These are phyloP conservation scores for Acorus gramineus DNA, from an alignment of 106 monocot species.

Conservation along the genomic window DNA sequence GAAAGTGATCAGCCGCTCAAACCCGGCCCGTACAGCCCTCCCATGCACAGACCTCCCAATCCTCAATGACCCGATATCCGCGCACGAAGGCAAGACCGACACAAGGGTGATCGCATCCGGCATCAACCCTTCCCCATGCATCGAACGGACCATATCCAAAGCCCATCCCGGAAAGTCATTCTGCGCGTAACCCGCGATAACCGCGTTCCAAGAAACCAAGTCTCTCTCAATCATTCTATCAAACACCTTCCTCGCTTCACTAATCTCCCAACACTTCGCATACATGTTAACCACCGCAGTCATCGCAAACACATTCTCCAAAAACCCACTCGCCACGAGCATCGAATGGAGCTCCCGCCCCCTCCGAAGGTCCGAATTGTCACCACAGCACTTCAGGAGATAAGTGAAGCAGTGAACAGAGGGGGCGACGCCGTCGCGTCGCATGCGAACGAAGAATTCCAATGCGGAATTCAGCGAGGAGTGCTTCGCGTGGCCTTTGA, in stretches of 20 bases:
- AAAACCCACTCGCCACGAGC: conserved; percentile 34
- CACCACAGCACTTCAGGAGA: conserved; percentile 58
- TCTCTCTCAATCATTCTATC: conserved; percentile 52
- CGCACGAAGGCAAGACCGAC: conserved; percentile 52
- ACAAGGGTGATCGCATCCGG: conserved; percentile 66
- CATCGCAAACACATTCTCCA: conserved; percentile 35
- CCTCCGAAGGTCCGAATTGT: conserved; percentile 22
- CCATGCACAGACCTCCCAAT: conserved; percentile 46
- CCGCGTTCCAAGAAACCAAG: conserved; percentile 71
- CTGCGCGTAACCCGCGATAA: conserved; percentile 54
- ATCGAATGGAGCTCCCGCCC: conserved; percentile 61
- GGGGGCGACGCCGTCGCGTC: conserved; percentile 18
- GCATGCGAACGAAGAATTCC: conserved; percentile 29
- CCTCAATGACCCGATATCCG: conserved; percentile 19
- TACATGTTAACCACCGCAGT: conserved; percentile 69
- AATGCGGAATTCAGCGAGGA: conserved; percentile 16
- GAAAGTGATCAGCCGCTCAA: conserved; percentile 39
- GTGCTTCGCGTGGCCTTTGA: conserved; percentile 30
- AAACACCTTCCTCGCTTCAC: conserved; percentile 40
- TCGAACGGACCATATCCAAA: conserved; percentile 27
- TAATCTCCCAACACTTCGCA: conserved; percentile 41
- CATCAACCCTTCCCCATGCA: conserved; percentile 28
- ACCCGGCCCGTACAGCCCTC: conserved; percentile 34
- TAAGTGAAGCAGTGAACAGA: conserved; percentile 46
- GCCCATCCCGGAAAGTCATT: conserved; percentile 36